Evolutionary conservation across 2,329 filamentous ascomycete genomes (phyloP), one percentile per base, ranked within the genome.

Genomic region (Fusarium kyushuense): DNA sequence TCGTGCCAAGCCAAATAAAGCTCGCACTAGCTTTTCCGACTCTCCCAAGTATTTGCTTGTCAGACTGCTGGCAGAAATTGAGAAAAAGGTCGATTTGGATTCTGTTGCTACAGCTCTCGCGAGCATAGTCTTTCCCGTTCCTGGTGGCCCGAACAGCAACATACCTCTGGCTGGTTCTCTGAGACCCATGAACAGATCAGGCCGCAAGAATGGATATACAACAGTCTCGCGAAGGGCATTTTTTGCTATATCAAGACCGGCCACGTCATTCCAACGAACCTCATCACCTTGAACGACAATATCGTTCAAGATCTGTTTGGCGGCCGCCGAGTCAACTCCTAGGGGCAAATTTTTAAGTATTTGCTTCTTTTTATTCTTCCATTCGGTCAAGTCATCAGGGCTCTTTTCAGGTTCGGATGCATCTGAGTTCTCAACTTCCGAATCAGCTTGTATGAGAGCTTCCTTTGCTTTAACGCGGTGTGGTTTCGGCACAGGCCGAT

Each of bases 101-200:
- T 99, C 96, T 0, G 96, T 98, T 2, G 96, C 96, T 1, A 98
- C 95, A n/a, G 79, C 77, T 67, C 96, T 88, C 12, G 96, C 96
- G 36, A 99, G 84, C 96, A 99, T 99, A 0, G 96, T 99, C 79
- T 99, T 99, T 53, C 96, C 96, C 0, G 96, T 99, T n/a, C 96
- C 96, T 0, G 96, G 96, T 2, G 96, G 96, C 0, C 96, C 96
- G 76, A 99, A 99, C 2, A 99, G 84, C 2, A 99, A 84, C 93
- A 99, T 98, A 8, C 96, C 96, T 59, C 94, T 86, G 16, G 96
- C 95, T 21, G 96, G 96, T 76, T 99, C 96, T 38, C 96, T 91
- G 13, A 99, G 84, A 0, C 96, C 96, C 87, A 95, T 96, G 81
- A 99, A 99, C 3, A 99, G 82, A 79, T 99, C 96, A 2, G 96